These are phyloP conservation scores for Strigomonas culicis DNA, from an alignment of 208 protist genomes.

Conservation along the genomic window DNA sequence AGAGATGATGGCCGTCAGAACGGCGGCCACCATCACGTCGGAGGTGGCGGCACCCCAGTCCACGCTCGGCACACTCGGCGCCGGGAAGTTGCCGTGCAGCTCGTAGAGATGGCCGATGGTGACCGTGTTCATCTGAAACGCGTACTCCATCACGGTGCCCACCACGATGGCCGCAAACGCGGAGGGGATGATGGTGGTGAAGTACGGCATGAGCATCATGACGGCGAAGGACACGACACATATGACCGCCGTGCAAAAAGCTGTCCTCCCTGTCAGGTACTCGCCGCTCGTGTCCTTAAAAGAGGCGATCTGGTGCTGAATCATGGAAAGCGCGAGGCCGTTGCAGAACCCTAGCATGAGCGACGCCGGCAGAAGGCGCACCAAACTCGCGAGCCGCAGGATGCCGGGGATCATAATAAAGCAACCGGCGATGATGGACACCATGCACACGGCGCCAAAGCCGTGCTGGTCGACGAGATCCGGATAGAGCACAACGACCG, in stretches of 20 bases:
- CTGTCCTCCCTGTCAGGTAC: slow-evolving; percentile 29
- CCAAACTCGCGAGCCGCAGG: slow-evolving; percentile 38
- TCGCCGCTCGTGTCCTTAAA: slow-evolving; percentile 40
- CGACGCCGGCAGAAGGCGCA: slow-evolving; percentile 41
- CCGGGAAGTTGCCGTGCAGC: slow-evolving; percentile 34
- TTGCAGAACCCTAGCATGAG: slow-evolving; percentile 63
- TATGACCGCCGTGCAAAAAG: slow-evolving; percentile 42
- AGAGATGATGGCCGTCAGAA: slow-evolving; percentile 43
- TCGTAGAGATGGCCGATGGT: slow-evolving; percentile 52
- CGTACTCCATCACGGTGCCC: slow-evolving; percentile 55
- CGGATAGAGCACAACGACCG: slow-evolving; percentile 52
- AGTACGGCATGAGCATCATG: slow-evolving; percentile 60
- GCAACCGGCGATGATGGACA: slow-evolving; percentile 39
- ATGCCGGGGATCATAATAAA: slow-evolving; percentile 40
- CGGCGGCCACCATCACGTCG: slow-evolving; percentile 40
- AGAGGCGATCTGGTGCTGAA: slow-evolving; percentile 35
- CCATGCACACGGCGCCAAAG: slow-evolving; percentile 34
- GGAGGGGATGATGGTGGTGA: slow-evolving; percentile 41
- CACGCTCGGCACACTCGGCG: slow-evolving; percentile 34
- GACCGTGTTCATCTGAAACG: slow-evolving; percentile 43
- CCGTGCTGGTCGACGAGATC: slow-evolving; percentile 43
- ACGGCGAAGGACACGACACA: slow-evolving; percentile 45
- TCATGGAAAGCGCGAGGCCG: slow-evolving; percentile 44
- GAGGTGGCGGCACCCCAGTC: slow-evolving; percentile 22
- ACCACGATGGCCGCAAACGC: slow-evolving; percentile 43